Conservation (phyloP, 495 filamentous ascomycete genomes). For the Xylaria sp. region DNA sequence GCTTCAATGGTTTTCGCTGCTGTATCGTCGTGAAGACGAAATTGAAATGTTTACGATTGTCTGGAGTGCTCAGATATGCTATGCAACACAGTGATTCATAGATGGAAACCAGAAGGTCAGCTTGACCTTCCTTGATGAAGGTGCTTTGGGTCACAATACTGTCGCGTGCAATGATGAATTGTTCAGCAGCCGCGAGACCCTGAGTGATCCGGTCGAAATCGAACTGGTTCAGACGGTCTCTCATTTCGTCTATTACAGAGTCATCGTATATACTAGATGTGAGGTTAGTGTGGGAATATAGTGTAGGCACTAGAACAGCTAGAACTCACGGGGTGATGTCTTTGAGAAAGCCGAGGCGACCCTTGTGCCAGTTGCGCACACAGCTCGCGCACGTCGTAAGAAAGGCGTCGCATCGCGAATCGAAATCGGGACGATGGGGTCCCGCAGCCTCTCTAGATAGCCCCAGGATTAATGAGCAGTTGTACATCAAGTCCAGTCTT, state of each 20-base stretch:
- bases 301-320: neutral
- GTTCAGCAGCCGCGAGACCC: slow-evolving; percentile 46
- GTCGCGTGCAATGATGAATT: slow-evolving; percentile 48
- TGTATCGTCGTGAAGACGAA: slow-evolving; percentile 79
- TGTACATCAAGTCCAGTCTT: slow-evolving; percentile 64
- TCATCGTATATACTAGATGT: slow-evolving; percentile 40
- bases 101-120: slow-evolving; percentile 52
- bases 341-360: slow-evolving; percentile 67
- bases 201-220: slow-evolving; percentile 46
- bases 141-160: slow-evolving; percentile 42
- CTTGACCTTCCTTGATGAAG: slow-evolving; percentile 43
- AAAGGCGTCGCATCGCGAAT: slow-evolving; percentile 48
- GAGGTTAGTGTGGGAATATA: slow-evolving; percentile 38
- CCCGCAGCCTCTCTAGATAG: slow-evolving; percentile 68
- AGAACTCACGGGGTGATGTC: slow-evolving; percentile 60
- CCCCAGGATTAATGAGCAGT: slow-evolving; percentile 71
- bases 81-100: slow-evolving; percentile 63
- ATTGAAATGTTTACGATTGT: slow-evolving; percentile 65
- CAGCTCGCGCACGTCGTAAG: slow-evolving; percentile 80
- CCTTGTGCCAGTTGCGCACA: slow-evolving; percentile 79
- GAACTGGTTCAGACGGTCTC: slow-evolving; percentile 53
- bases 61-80: slow-evolving; percentile 49
- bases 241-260: slow-evolving; percentile 43
- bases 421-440: slow-evolving; percentile 65
- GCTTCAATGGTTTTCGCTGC: slow-evolving; percentile 70